Percentiles rank a stretch among this genome's conserved stretches.
Evolutionary conservation across 176 grass and related monocot species (phyloP).

Genomic region (Bromus sterilis): DNA sequence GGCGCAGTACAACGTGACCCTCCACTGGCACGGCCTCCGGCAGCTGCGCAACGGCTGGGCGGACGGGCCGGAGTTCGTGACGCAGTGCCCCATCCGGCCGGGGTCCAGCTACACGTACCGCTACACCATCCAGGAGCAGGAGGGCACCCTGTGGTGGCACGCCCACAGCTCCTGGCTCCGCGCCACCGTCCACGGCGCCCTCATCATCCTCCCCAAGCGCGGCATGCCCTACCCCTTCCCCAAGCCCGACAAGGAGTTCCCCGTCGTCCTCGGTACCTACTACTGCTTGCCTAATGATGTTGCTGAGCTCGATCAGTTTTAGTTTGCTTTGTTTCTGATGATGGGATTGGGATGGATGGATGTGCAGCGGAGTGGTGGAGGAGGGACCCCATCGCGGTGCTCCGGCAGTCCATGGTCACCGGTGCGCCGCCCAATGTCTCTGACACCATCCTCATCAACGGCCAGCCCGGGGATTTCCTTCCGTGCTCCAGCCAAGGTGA

Average conservation of each 20-base stretch:
- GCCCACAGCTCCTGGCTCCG: constrained; percentile 84
- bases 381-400: constrained; percentile 53
- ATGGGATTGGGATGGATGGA: not conserved
- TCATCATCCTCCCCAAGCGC: constrained; percentile 64
- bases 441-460: constrained; percentile 72
- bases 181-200: constrained; percentile 76
- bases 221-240: constrained; percentile 60
- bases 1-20: constrained; percentile 76
- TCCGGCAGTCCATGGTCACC: constrained; percentile 55
- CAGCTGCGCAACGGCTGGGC: constrained; percentile 76
- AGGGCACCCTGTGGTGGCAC: constrained; percentile 92
- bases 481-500: constrained; percentile 64
- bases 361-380: constrained; percentile 84
- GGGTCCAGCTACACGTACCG: constrained; percentile 70
- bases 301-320: not conserved
- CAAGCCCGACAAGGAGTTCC: constrained; percentile 52
- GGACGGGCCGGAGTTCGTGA: constrained; percentile 75
- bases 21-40: constrained; percentile 84
- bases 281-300: not conserved
- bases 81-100: constrained; percentile 71
- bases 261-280: constrained; percentile 48
- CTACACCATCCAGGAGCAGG: constrained; percentile 60
- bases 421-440: constrained; percentile 84
- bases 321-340: not conserved
- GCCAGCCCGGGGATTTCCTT: constrained; percentile 74